Conservation (phyloP, 1,284 basidiomycete species). For the Ceratobasidium theobromae region DNA sequence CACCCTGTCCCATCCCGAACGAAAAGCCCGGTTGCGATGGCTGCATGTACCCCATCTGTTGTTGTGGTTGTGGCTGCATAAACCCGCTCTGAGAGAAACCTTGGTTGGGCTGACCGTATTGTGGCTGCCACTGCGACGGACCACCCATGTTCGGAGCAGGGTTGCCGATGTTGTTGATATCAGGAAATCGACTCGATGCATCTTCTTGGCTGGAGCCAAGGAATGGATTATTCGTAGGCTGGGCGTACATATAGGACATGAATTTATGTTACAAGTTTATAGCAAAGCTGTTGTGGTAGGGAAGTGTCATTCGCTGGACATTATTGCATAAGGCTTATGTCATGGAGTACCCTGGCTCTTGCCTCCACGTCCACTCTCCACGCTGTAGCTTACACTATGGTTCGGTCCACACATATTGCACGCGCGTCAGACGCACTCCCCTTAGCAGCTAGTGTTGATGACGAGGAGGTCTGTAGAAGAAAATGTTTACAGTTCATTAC, state of each 20-base stretch:
- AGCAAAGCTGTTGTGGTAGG: neutral
- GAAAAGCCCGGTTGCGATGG: neutral
- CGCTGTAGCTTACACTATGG: constrained; percentile 58
- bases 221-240: constrained; percentile 28
- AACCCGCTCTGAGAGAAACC: constrained; percentile 9
- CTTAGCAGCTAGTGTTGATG: constrained; percentile 91
- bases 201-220: neutral
- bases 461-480: constrained; percentile 96
- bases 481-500: constrained; percentile 38
- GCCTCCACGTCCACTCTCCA: constrained; percentile 31
- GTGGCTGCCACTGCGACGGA: constrained; percentile 18
- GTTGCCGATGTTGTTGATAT: constrained; percentile 20
- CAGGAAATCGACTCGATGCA: constrained; percentile 25
- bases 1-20: constrained; percentile 14
- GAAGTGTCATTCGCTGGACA: neutral
- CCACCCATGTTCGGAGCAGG: neutral
- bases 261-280: neutral
- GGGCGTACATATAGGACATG: constrained; percentile 30
- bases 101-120: constrained; percentile 22
- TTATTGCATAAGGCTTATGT: constrained; percentile 16
- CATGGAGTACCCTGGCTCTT: constrained; percentile 15
- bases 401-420: constrained; percentile 87
- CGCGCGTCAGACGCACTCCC: constrained; percentile 90
- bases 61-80: constrained; percentile 25
- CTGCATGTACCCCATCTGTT: constrained; percentile 12